phyloP scores from a whole-genome alignment of 1,284 basidiomycete genomes.

The Cystobasidium pallidum region DNA sequence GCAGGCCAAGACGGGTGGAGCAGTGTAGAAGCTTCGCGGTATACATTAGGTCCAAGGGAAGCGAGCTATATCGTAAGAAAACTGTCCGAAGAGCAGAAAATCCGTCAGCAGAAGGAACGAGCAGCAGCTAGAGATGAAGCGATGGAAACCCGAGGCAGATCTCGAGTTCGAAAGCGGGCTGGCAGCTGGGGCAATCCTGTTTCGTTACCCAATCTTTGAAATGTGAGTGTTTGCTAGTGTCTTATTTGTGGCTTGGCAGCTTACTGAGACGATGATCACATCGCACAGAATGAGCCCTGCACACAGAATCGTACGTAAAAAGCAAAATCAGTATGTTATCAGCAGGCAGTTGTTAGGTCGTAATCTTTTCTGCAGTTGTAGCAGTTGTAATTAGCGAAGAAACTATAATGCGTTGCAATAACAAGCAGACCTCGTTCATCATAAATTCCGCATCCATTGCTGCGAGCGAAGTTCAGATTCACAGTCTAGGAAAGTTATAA shows the following conservation, averaged over 20 bases:
- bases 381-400: background rate
- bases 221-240: background rate
- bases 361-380: background rate
- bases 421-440: background rate
- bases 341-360: background rate
- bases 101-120: conserved; percentile 31
- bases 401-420: conserved; percentile 9
- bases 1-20: conserved; percentile 15
- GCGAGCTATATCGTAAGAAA: conserved; percentile 32
- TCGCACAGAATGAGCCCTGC: no score
- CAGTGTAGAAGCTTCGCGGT: conserved; percentile 34
- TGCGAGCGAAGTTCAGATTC: no score
- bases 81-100: conserved; percentile 38
- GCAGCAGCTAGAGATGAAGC: conserved; percentile 7
- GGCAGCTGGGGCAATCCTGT: conserved; percentile 27
- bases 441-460: no score
- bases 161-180: conserved; percentile 29
- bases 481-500: no score
- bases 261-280: no score
- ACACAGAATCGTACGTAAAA: no score
- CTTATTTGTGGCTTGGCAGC: no score
- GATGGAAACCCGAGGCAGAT: conserved; percentile 34
- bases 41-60: conserved; percentile 27
- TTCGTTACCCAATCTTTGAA: background rate
- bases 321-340: no score